phyloP scores from a whole-genome alignment of 768 basidiomycete genomes.

The Boletellus ananiceps region DNA sequence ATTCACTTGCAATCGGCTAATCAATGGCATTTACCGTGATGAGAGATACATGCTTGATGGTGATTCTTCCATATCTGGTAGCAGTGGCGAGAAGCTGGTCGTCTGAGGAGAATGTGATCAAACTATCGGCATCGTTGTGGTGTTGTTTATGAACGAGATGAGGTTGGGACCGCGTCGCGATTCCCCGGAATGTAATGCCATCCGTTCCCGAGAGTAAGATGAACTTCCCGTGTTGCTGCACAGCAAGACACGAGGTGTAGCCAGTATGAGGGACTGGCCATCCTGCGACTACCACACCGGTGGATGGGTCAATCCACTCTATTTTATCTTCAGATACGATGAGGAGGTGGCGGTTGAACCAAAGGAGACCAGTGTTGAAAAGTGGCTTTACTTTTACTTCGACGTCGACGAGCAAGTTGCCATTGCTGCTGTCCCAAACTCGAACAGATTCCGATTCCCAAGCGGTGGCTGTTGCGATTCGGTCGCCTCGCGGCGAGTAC shows the following conservation, averaged over 20 bases:
- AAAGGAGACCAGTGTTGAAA: background rate
- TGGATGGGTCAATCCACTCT: background rate
- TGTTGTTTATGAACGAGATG: too few species aligned
- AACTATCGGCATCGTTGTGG: background rate
- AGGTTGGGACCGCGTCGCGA: too few species aligned
- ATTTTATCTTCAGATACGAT: background rate
- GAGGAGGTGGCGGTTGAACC: slow-evolving; percentile 2
- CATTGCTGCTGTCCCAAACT: background rate
- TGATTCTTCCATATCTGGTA: background rate
- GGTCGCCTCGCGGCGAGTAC: background rate
- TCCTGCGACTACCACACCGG: background rate
- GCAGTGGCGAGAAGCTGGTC: background rate
- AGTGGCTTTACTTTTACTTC: background rate
- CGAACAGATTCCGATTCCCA: too few species aligned
- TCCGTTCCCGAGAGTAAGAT: too few species aligned
- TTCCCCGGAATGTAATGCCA: too few species aligned
- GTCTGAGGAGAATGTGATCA: background rate
- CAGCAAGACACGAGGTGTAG: background rate
- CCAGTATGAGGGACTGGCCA: background rate
- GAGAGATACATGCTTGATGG: too few species aligned
- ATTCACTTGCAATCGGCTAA: too few species aligned
- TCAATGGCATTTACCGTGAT: too few species aligned
- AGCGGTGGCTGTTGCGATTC: background rate
- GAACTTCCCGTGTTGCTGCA: background rate
- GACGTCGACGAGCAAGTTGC: background rate